Base-by-base conservation (phyloP, 371 early-diverging fungal genomes). In the Syncephalastrum racemosum region DNA sequence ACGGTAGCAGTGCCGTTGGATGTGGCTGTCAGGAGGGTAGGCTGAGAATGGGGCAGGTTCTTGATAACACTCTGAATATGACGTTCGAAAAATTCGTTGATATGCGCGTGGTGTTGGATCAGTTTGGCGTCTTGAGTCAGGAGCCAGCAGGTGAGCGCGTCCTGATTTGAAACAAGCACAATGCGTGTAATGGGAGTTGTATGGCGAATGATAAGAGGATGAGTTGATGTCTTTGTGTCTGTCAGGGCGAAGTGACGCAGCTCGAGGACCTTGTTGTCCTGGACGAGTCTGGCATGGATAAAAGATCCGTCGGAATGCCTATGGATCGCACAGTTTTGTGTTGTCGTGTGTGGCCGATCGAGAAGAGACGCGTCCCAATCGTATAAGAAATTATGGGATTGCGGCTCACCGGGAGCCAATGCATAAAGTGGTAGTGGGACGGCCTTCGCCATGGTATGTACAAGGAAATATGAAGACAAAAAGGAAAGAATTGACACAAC, bases 1-100 rank as follows among this genome's bases (percentile, higher is more conserved):
- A 59, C 31, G 4, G 59, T 59, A 1, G 53, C 53, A 4, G 53
- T 20, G n/a, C 59, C 59, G 18, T 36, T 20, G 31, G 59, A 14
- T 4, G 53, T 46, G 13, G 42, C 59, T 20, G 59, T 31, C 36
- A 31, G 12, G 6, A 31, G 36, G 0, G 36, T 31, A 12, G 36
- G 36, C 36, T 10, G 36, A 5, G 36, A 5, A 2, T 31, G 36
- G 6, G 36, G 36, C 36, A 31, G 36, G 36, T 8, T 31, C 36
- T 31, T 31, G 36, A 31, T 10, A 1, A 10, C 36, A 8, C 36
- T 31, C 10, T 31, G 36, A 31, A 31, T 31, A 31, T 31, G 36
- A 8, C 36, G 36, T 31, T 31, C 0, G 36, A 31, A 31, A 31
- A 31, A 31, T 2, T 31, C 36, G 36, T 31, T 12, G 36, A 31